phyloP scores from a whole-genome alignment of 2,329 filamentous ascomycete genomes.

The Trichoderma breve region DNA sequence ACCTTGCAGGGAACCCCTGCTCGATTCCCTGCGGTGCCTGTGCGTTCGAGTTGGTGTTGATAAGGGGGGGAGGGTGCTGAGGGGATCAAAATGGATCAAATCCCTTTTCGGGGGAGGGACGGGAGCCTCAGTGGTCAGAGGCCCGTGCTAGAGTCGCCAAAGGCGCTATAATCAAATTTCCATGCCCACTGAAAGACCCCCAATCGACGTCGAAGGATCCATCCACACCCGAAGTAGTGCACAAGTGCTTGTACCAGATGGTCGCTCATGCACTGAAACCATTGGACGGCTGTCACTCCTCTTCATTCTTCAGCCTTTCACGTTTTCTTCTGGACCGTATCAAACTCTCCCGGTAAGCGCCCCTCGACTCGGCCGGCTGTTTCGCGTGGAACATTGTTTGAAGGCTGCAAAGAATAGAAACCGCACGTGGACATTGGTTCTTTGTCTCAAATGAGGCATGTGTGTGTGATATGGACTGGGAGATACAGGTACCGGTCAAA shows the following conservation, averaged over 20 bases:
- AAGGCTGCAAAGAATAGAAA: background rate
- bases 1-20: constrained; percentile 12
- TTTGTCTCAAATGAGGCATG: background rate
- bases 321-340: background rate
- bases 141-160: constrained; percentile 5
- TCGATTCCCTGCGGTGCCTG: background rate
- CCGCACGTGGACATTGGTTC: background rate
- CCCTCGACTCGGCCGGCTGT: constrained; percentile 2
- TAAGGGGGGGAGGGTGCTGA: constrained; percentile 9
- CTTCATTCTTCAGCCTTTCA: constrained; percentile 5
- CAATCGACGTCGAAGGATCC: background rate
- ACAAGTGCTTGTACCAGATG: background rate
- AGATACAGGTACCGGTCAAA: background rate
- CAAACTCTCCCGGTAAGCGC: background rate
- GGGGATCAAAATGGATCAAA: background rate
- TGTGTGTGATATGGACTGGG: background rate
- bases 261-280: background rate
- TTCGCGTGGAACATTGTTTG: constrained; percentile 3
- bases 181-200: background rate
- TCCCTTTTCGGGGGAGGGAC: constrained; percentile 12
- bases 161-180: constrained; percentile 15
- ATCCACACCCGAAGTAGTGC: background rate
- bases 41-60: background rate
- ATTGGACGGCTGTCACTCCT: constrained; percentile 9
- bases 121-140: constrained; percentile 4